Evolutionary conservation across 331 rosid species (phyloP).

Genomic region (Pyrus hybrid): DNA sequence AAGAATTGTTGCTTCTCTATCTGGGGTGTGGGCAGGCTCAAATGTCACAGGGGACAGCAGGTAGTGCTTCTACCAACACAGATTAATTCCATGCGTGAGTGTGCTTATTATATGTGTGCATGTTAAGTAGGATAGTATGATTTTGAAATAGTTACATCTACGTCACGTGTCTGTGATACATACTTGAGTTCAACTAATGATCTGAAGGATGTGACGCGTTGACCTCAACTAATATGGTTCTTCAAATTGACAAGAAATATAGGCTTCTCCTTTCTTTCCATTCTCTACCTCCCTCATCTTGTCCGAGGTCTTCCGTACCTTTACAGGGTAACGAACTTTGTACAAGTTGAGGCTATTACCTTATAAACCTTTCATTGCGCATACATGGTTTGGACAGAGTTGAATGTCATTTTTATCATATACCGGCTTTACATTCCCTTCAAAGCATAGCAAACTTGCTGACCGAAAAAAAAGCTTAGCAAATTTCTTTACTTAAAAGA

Average conservation of each 20-base stretch:
- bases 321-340: not conserved
- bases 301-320: not conserved
- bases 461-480: not conserved
- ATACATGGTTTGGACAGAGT: not conserved
- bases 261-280: not conserved
- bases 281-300: not conserved
- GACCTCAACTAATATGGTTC: not conserved
- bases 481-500: not conserved
- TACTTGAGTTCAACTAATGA: not conserved
- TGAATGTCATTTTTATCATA: not conserved
- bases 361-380: too few species aligned
- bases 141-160: not conserved
- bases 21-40: conserved; percentile 86
- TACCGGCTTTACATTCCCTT: not conserved
- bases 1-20: conserved; percentile 65
- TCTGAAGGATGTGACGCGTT: not conserved
- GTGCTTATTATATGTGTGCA: not conserved
- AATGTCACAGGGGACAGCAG: conserved; percentile 50
- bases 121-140: not conserved
- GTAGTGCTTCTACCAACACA: conserved; percentile 19
- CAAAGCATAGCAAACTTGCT: not conserved
- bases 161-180: not conserved
- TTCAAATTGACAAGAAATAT: not conserved
- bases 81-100: not conserved
- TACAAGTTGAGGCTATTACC: not conserved